These are phyloP conservation scores for Pseudogymnoascus sp. DNA, from an alignment of 2,329 filamentous ascomycete genomes.

Conservation along the genomic window DNA sequence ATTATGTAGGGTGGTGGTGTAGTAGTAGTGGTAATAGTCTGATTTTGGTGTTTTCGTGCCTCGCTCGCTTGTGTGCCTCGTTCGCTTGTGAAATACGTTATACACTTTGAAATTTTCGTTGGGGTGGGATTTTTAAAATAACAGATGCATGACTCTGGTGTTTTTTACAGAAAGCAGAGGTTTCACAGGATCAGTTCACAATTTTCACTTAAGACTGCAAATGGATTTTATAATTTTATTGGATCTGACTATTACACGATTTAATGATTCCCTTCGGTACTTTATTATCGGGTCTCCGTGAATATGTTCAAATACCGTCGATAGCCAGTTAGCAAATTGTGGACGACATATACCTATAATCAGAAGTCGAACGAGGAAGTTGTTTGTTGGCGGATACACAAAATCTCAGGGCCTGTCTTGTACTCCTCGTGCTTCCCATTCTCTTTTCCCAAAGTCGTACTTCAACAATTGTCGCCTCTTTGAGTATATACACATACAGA, in stretches of 20 bases:
- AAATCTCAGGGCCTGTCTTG: not conserved
- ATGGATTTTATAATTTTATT: constrained; percentile 7
- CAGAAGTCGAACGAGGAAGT: not conserved
- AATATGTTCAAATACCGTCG: constrained; percentile 5
- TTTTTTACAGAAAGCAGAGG: not conserved
- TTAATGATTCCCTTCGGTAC: not conserved
- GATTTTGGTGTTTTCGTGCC: too few species aligned
- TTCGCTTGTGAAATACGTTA: too few species aligned
- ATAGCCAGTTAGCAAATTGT: constrained; percentile 9
- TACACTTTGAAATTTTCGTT: not conserved
- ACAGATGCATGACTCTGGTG: not conserved
- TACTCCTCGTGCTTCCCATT: not conserved
- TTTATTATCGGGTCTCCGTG: not conserved
- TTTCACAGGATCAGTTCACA: not conserved
- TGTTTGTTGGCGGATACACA: not conserved
- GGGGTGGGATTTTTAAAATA: not conserved
- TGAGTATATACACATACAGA: constrained; percentile 7
- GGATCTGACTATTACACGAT: constrained; percentile 10
- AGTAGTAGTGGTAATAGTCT: too few species aligned
- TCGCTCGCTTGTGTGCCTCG: too few species aligned
- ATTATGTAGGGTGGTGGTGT: too few species aligned
- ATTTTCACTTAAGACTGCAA: not conserved
- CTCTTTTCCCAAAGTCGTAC: constrained; percentile 4
- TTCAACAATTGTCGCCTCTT: constrained; percentile 5
- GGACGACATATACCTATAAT: constrained; percentile 1